phyloP scores from a whole-genome alignment of 2,329 filamentous ascomycete genomes.

The Zymoseptoria brevis region DNA sequence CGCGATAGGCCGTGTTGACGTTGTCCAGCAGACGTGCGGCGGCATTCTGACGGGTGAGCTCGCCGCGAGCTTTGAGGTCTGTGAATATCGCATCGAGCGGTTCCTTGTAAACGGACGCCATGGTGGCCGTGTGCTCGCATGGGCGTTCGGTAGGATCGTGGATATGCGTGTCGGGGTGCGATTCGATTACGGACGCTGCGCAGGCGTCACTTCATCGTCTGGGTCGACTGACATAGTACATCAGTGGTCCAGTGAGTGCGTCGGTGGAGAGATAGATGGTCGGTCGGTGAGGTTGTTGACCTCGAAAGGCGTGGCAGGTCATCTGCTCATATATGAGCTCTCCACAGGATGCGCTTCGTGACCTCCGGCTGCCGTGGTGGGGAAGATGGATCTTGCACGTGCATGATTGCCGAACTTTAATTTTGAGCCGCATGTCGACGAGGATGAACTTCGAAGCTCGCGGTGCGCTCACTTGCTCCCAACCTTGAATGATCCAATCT shows the following conservation, averaged over 20 bases:
- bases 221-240: slow-evolving; percentile 1
- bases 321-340: not conserved
- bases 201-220: slow-evolving; percentile 4
- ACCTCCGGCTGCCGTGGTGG: not conserved
- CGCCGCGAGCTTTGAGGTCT: slow-evolving; percentile 25
- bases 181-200: not conserved
- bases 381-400: not conserved
- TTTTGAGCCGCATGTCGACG: not conserved
- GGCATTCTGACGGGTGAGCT: slow-evolving; percentile 23
- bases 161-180: not conserved
- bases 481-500: not conserved
- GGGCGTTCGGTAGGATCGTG: not conserved
- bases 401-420: not conserved
- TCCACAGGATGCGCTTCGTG: no score
- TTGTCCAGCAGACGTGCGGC: slow-evolving; percentile 25
- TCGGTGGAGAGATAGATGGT: not conserved
- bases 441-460: not conserved
- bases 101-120: slow-evolving; percentile 27
- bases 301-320: not conserved
- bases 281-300: not conserved
- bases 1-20: slow-evolving; percentile 35
- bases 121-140: slow-evolving; percentile 8
- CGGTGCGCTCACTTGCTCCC: not conserved
- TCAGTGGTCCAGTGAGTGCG: not conserved
- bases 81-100: slow-evolving; percentile 24